These are phyloP conservation scores for Diddensiella transvaalensis DNA, from an alignment of 805 yeast genomes.

Conservation along the genomic window DNA sequence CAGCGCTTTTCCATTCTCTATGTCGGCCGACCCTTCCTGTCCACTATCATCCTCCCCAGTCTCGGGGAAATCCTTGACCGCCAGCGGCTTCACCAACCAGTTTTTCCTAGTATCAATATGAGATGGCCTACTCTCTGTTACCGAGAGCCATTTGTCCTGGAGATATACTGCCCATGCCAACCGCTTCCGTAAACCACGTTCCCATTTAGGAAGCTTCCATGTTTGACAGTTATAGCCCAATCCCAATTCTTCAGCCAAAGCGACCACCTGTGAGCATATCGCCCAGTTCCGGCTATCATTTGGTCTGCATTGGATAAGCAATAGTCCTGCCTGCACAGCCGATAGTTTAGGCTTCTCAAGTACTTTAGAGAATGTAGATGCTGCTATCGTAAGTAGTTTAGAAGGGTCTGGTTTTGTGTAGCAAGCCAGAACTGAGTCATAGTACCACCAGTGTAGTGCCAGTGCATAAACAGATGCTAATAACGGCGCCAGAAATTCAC, in stretches of 20 bases:
- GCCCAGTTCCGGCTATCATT: conserved; percentile 72
- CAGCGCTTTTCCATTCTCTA: conserved; percentile 24
- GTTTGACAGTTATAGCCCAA: conserved; percentile 83
- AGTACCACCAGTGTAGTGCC: conserved; percentile 94
- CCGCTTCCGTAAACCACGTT: conserved; percentile 78
- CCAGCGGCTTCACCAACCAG: conserved; percentile 72
- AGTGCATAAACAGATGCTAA: conserved; percentile 86
- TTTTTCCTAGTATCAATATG: conserved; percentile 67
- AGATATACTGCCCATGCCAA: conserved; percentile 94
- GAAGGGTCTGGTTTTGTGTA: conserved; percentile 76
- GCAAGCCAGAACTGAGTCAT: conserved; percentile 70
- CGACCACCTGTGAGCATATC: conserved; percentile 78
- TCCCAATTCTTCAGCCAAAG: conserved; percentile 86
- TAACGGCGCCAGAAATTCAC: conserved; percentile 88
- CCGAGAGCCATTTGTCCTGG: conserved; percentile 87
- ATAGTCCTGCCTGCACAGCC: conserved; percentile 85
- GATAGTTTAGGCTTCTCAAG: conserved; percentile 84
- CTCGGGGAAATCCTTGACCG: conserved; percentile 70
- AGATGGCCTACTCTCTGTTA: conserved; percentile 80
- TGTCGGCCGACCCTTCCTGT: conserved; percentile 13
- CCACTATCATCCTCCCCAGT: conserved; percentile 7
- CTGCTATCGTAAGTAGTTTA: conserved; percentile 64
- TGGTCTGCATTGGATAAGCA: conserved; percentile 63
- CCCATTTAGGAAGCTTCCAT: conserved; percentile 97
- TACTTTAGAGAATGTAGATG: conserved; percentile 62